A percentile compares a stretch with the other conserved stretches of the same genome.
Evolutionary conservation across 306 rosid genomes (phyloP).

Genomic region (Ochetophila trinervis): DNA sequence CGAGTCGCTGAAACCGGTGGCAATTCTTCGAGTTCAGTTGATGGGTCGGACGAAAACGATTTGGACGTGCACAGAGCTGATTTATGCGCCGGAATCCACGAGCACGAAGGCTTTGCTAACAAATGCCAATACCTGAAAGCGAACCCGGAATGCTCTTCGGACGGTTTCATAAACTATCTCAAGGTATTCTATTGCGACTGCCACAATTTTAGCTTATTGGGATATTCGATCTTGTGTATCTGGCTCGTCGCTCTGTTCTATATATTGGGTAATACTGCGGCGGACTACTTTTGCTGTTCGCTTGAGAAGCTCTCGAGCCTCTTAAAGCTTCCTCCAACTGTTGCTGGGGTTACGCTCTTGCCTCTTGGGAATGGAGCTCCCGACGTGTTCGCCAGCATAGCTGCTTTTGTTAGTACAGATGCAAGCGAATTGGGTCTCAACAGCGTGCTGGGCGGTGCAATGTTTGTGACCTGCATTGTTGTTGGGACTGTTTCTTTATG

Average conservation of each 20-base stretch:
- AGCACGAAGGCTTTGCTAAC: neutral
- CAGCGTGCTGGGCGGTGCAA: neutral
- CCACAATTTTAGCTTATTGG: neutral
- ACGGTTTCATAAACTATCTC: neutral
- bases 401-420: neutral
- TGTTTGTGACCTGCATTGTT: slow-evolving; percentile 5
- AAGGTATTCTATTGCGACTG: neutral
- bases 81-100: neutral
- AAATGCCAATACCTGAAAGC: neutral
- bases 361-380: neutral
- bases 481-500: neutral
- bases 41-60: neutral
- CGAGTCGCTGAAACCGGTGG: too few species aligned
- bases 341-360: neutral
- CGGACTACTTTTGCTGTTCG: neutral
- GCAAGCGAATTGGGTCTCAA: neutral
- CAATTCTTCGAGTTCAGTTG: too few species aligned
- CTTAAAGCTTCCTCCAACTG: neutral
- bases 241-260: neutral
- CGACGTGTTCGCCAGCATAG: neutral
- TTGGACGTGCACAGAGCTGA: neutral
- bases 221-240: neutral
- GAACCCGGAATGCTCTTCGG: neutral
- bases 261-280: neutral
- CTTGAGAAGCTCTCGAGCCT: neutral